Conservation (phyloP, 495 filamentous ascomycete genomes). For the Pyrenula aspistea region DNA sequence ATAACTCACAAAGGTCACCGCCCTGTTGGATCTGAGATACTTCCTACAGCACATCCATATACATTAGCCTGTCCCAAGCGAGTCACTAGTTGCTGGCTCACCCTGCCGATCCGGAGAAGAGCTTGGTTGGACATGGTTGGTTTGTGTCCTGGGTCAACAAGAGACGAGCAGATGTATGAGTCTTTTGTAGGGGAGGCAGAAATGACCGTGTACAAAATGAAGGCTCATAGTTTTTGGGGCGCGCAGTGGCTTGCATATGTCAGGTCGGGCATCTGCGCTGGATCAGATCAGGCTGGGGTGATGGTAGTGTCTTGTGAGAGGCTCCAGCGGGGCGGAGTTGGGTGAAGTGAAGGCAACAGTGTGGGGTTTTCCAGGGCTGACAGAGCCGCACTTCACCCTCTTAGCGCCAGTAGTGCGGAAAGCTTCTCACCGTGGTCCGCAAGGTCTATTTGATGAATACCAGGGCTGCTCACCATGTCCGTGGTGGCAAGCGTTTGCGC, state of each 20-base stretch:
- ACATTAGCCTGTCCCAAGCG: constrained; percentile 7
- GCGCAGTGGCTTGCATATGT: not conserved
- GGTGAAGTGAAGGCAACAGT: not conserved
- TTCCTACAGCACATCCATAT: too few relatives aligned
- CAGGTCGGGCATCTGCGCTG: too few relatives aligned
- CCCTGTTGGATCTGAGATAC: constrained; percentile 70
- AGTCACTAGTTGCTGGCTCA: constrained; percentile 21
- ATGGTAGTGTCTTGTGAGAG: not conserved
- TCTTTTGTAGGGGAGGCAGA: too few relatives aligned
- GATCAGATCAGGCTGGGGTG: not conserved
- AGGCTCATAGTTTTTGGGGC: not conserved
- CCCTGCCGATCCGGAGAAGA: constrained; percentile 74
- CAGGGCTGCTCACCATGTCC: too few relatives aligned
- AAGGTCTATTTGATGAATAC: too few relatives aligned
- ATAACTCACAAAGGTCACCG: constrained; percentile 63
- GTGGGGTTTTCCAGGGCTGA: not conserved
- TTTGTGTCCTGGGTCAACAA: too few relatives aligned
- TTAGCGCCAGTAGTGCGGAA: too few relatives aligned
- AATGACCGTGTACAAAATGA: too few relatives aligned
- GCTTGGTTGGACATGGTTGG: constrained; percentile 70
- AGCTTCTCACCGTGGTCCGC: too few relatives aligned
- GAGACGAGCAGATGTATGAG: too few relatives aligned
- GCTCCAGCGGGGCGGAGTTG: not conserved
- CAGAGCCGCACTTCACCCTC: not conserved
- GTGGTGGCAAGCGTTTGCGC: too few relatives aligned